Base-by-base conservation (phyloP, 2,329 filamentous ascomycete genomes). In the Lachnellula subtilissima region DNA sequence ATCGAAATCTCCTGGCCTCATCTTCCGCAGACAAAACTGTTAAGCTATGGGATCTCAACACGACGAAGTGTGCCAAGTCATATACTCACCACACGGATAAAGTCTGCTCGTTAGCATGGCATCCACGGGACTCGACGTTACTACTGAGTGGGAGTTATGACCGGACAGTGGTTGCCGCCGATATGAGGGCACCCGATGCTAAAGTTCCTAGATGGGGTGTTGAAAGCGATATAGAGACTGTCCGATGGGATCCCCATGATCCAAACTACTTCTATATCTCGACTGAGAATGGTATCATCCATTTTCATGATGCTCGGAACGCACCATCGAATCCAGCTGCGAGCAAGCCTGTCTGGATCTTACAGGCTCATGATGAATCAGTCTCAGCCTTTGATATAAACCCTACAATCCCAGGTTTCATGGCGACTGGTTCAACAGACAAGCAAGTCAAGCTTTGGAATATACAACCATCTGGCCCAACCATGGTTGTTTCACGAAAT, bases 391-490 rank as follows among this genome's bases (percentile, higher is more conserved):
- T 99, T 71, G 92, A 96, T 72, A 83, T 97, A 74, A 97, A 97
- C 78, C 81, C 86, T 3, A 78, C 86, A 50, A 91, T 99, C 57
- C 93, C 94, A 1, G 94, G 94, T 45, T 97, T 90, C 79, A 83
- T 99, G 74, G 94, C 85, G 14, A 97, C 94, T 0, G 94, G 92
- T 3, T 96, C 91, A 2, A 92, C 89, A 14, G 94, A 99, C 78
- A 93, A 91, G 77, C 89, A 88, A 5, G 91, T 97, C 66, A 99
- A 99, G 79, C 79, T 99, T 55, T 99, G 94, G 94, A 96, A 96
- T 74, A 85, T 97, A 55, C 82, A 87, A 65, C 73, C 87, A 12
- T 82, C 83, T 42, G 91, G 91, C 2, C 94, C 94, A 1, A 89
- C 85, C 58, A 89, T 99, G 83, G 91, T 99, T 1, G 89, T 95